phyloP scores from a whole-genome alignment of 2,329 filamentous ascomycete genomes.

The Ceratocystis variospora region DNA sequence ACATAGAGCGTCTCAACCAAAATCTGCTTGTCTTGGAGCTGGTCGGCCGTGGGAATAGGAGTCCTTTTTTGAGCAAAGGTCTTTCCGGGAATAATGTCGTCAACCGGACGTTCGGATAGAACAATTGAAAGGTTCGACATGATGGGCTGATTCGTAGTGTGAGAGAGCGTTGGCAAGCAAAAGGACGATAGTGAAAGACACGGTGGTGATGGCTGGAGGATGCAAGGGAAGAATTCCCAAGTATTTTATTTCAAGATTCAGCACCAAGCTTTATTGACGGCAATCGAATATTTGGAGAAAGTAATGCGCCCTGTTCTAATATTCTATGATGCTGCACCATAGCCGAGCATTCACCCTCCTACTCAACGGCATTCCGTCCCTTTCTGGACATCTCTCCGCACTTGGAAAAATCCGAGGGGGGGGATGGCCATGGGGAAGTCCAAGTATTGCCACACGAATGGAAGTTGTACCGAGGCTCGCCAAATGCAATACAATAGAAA shows the following conservation, averaged over 20 bases:
- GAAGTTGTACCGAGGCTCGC: background rate
- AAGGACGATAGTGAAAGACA: background rate
- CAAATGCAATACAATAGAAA: background rate
- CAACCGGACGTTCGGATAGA: slow-evolving; percentile 49
- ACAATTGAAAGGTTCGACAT: slow-evolving; percentile 35
- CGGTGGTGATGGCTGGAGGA: background rate
- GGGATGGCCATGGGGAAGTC: background rate
- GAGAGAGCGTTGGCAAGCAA: background rate
- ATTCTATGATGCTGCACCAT: too few species aligned
- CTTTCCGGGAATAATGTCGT: slow-evolving; percentile 47
- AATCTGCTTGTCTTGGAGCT: slow-evolving; percentile 50
- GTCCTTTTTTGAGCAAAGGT: slow-evolving; percentile 24
- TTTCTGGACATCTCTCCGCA: background rate
- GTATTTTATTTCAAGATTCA: background rate
- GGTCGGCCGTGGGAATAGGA: slow-evolving; percentile 36
- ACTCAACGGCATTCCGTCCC: background rate
- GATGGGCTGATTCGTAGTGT: background rate
- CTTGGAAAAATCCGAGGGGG: background rate
- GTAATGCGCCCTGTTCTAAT: background rate
- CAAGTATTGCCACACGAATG: background rate
- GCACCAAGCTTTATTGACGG: background rate
- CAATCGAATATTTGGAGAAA: background rate
- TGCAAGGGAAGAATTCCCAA: background rate
- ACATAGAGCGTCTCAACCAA: slow-evolving; percentile 49
- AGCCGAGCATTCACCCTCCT: background rate